Conservation (phyloP, 23 red algal genomes). For the Pyropia haitanensis region DNA sequence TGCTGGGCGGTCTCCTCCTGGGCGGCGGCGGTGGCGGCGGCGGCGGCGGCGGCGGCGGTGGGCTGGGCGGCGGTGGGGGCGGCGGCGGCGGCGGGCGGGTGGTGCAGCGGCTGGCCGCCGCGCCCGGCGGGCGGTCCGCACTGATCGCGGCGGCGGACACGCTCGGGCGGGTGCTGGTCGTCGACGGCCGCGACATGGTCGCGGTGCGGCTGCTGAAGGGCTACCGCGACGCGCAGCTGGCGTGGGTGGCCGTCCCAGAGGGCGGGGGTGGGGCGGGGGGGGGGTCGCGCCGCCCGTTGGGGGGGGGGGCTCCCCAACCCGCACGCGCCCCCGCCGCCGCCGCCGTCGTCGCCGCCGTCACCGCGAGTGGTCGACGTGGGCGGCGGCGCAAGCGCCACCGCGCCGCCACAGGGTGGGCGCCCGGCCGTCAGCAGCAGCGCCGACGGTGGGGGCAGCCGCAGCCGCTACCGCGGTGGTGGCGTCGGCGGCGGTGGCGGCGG, state of each 20-base stretch:
- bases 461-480: too few species aligned
- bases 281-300: too few species aligned
- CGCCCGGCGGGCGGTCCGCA: conserved; percentile 25
- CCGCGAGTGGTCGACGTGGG: too few species aligned
- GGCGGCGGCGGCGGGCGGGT: conserved; percentile 15
- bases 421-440: too few species aligned
- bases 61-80: conserved; percentile 18
- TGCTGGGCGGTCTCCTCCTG: conserved; percentile 15
- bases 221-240: conserved; percentile 52
- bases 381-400: too few species aligned
- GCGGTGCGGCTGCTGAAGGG: conserved; percentile 60
- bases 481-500: too few species aligned
- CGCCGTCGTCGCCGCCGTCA: too few species aligned
- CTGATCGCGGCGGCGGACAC: conserved; percentile 40
- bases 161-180: conserved; percentile 42
- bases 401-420: too few species aligned
- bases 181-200: conserved; percentile 49
- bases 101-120: conserved; percentile 31
- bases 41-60: conserved; percentile 14
- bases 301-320: too few species aligned
- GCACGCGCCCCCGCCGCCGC: too few species aligned
- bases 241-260: conserved; percentile 17
- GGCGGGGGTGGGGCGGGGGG: too few species aligned
- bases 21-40: conserved; percentile 28
- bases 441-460: too few species aligned